phyloP scores from a whole-genome alignment of 2,329 filamentous ascomycete species.

The Neurospora sp. region DNA sequence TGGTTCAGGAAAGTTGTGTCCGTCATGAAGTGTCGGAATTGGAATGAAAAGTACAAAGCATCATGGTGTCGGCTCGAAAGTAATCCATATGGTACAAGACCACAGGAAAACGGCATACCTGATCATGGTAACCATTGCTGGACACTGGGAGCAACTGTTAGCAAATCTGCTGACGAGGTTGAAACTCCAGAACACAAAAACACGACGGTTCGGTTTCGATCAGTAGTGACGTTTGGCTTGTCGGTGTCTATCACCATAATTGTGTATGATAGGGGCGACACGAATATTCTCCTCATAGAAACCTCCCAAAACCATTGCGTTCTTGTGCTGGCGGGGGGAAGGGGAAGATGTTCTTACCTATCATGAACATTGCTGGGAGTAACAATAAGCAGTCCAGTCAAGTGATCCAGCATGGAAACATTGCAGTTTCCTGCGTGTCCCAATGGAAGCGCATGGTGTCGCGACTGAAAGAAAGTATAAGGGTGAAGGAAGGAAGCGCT shows the following conservation, averaged over 20 bases:
- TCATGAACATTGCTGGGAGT: not conserved
- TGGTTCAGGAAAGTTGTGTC: slow-evolving; percentile 17
- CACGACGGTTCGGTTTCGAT: slow-evolving; percentile 13
- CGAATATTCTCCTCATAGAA: slow-evolving; percentile 42
- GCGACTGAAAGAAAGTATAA: not conserved
- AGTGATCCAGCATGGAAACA: not conserved
- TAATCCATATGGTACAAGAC: not conserved
- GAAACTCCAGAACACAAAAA: not conserved
- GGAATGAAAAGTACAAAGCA: slow-evolving; percentile 32
- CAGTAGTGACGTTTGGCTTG: slow-evolving; percentile 41
- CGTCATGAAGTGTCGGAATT: slow-evolving; percentile 29
- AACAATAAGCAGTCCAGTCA: not conserved
- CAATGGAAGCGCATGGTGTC: not conserved
- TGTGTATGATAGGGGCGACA: slow-evolving; percentile 51
- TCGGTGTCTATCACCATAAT: slow-evolving; percentile 46
- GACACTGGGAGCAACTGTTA: slow-evolving; percentile 9
- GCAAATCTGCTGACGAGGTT: slow-evolving; percentile 2
- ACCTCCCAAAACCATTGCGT: slow-evolving; percentile 5
- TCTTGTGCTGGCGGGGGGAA: not conserved
- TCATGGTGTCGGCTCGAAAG: slow-evolving; percentile 22
- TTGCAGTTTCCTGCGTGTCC: not conserved
- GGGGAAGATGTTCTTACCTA: slow-evolving; percentile 13
- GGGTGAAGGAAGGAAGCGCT: not conserved
- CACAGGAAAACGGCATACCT: slow-evolving; percentile 1
- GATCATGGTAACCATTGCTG: slow-evolving; percentile 1